phyloP scores from a whole-genome alignment of 2,329 filamentous ascomycete species.

The Aspergillus latus region DNA sequence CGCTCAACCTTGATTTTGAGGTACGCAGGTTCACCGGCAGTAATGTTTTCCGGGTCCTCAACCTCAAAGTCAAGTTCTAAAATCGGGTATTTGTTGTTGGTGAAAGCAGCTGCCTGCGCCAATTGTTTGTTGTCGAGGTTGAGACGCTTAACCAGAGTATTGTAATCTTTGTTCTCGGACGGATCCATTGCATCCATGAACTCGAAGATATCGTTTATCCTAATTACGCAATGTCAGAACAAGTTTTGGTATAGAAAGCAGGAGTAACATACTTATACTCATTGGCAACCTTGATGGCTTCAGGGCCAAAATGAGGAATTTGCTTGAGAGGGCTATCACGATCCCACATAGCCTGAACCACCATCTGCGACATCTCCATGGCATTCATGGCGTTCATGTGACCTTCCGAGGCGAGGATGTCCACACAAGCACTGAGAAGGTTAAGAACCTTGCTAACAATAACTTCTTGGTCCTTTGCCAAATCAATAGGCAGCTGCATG shows the following conservation, averaged over 20 bases:
- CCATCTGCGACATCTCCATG: conserved; percentile 99
- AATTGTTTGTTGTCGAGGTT: conserved; percentile 79
- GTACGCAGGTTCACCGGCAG: conserved; percentile 76
- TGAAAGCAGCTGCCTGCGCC: conserved; percentile 87
- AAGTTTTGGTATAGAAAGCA: not conserved
- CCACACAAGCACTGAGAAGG: conserved; percentile 86
- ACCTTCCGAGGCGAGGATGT: conserved; percentile 92
- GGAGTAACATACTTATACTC: conserved; percentile 65
- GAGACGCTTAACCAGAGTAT: conserved; percentile 72
- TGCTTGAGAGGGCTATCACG: conserved; percentile 95
- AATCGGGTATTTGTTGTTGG: conserved; percentile 94
- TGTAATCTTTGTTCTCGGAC: conserved; percentile 82
- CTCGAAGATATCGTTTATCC: conserved; percentile 90
- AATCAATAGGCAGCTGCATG: conserved; percentile 92
- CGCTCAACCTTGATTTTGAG: conserved; percentile 82
- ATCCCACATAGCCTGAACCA: conserved; percentile 99
- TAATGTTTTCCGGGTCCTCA: conserved; percentile 75
- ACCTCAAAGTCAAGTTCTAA: conserved; percentile 87
- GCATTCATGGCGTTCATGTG: conserved; percentile 96
- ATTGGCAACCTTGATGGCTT: conserved; percentile 78
- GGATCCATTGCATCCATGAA: conserved; percentile 99
- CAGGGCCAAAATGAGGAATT: conserved; percentile 87
- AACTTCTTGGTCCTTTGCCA: conserved; percentile 92
- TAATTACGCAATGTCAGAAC: conserved; percentile 38
- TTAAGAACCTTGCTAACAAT: conserved; percentile 82